Evolutionary conservation across 1,139 yeast genomes (phyloP).

Genomic region (Geotrichum histeridarum): DNA sequence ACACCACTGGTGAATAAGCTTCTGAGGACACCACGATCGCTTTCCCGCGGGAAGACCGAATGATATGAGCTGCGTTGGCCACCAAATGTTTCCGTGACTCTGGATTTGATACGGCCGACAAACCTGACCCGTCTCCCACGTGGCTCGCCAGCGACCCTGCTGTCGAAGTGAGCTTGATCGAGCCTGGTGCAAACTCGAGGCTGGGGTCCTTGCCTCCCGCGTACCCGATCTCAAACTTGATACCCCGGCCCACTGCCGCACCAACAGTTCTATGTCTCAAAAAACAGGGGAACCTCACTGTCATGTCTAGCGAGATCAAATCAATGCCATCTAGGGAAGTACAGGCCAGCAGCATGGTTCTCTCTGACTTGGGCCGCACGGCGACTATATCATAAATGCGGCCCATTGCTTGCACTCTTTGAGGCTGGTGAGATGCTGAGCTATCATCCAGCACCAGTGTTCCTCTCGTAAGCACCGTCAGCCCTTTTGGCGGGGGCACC

Average conservation of each 20-base stretch:
- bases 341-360: constrained; percentile 69
- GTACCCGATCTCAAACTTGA: constrained; percentile 75
- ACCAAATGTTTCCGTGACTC: constrained; percentile 55
- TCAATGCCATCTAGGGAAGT: constrained; percentile 68
- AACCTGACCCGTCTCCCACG: constrained; percentile 14
- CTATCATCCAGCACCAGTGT: constrained; percentile 76
- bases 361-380: constrained; percentile 74
- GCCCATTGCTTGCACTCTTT: constrained; percentile 47
- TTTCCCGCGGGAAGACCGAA: constrained; percentile 76
- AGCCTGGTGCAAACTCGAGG: constrained; percentile 35
- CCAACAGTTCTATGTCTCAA: constrained; percentile 81
- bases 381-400: constrained; percentile 68
- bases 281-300: constrained; percentile 64
- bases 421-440: constrained; percentile 50
- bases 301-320: constrained; percentile 65
- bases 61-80: constrained; percentile 64
- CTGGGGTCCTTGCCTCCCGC: constrained; percentile 29
- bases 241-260: constrained; percentile 76
- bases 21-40: constrained; percentile 82
- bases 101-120: constrained; percentile 25
- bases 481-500: constrained; percentile 33
- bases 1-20: constrained; percentile 52
- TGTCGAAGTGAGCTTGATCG: constrained; percentile 32
- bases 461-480: constrained; percentile 62
- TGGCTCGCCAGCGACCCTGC: constrained; percentile 27